These are phyloP conservation scores for Monosporascus sp. DNA, from an alignment of 2,329 filamentous ascomycete species.

Conservation along the genomic window DNA sequence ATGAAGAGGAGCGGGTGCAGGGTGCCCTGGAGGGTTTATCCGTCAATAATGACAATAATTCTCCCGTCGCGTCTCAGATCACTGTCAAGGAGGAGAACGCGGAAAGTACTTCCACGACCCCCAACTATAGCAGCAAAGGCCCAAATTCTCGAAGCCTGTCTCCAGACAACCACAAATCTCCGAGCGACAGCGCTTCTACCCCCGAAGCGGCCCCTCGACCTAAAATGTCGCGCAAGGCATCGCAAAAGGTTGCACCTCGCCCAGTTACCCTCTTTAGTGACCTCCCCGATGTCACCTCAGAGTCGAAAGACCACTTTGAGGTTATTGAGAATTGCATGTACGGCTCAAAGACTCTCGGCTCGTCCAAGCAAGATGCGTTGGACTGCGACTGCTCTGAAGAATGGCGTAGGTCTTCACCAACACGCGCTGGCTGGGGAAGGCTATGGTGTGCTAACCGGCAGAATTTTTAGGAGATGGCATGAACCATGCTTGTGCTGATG, in stretches of 20 bases:
- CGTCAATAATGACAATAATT: conserved; percentile 31
- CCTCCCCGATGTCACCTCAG: conserved; percentile 70
- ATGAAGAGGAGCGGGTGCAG: conserved; percentile 25
- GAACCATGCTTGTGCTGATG: conserved; percentile 88
- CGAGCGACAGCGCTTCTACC: conserved; percentile 43
- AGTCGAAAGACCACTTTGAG: conserved; percentile 72
- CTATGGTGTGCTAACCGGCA: conserved; percentile 15
- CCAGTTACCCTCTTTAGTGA: conserved; percentile 65
- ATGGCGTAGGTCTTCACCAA: conserved; percentile 67
- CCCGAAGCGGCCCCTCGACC: conserved; percentile 52
- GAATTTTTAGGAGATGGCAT: conserved; percentile 46
- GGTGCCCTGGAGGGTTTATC: conserved; percentile 37
- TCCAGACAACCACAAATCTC: conserved; percentile 40
- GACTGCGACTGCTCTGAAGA: conserved; percentile 95
- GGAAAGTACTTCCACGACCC: conserved; percentile 32
- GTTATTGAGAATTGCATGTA: conserved; percentile 84
- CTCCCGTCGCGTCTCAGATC: conserved; percentile 12
- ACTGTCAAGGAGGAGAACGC: conserved; percentile 36
- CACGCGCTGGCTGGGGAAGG: conserved; percentile 8
- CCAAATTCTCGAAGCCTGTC: conserved; percentile 39
- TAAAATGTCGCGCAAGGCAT: conserved; percentile 68
- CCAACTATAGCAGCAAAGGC: conserved; percentile 33
- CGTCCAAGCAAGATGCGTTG: conserved; percentile 81
- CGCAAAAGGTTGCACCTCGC: conserved; percentile 61
- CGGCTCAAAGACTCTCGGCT: conserved; percentile 84